Percentiles rank a stretch among this genome's conserved stretches.
Conservation (phyloP, 176 grass and related monocot genomes). For the Eleusine indica region DNA sequence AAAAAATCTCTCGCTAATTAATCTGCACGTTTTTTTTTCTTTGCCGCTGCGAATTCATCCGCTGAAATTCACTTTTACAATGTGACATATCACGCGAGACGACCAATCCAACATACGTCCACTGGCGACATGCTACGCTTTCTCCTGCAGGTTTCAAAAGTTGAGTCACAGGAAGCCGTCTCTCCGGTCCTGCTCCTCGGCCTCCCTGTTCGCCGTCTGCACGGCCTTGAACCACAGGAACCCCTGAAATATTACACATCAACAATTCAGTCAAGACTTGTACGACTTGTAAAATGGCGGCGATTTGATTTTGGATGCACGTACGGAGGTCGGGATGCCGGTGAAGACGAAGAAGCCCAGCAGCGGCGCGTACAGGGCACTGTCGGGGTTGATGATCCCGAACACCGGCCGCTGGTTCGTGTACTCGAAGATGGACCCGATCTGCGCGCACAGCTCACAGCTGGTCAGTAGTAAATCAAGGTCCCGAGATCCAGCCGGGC, state of each 20-base stretch:
- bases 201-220: slow-evolving; percentile 75
- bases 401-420: slow-evolving; percentile 79
- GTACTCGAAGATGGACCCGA: slow-evolving; percentile 97
- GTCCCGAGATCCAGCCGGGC: not conserved
- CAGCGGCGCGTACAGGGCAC: slow-evolving; percentile 75
- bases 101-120: not conserved
- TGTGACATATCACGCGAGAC: not conserved
- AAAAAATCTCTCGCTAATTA: not conserved
- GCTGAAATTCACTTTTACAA: not conserved
- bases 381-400: slow-evolving; percentile 76
- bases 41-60: not conserved
- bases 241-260: slow-evolving; percentile 37
- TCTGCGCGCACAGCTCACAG: slow-evolving; percentile 30
- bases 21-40: not conserved
- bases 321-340: slow-evolving; percentile 89
- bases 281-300: not conserved
- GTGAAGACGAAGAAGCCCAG: slow-evolving; percentile 96
- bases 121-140: too few species aligned
- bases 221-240: slow-evolving; percentile 93
- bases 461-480: not conserved
- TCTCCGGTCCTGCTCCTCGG: slow-evolving; percentile 80
- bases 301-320: not conserved
- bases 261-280: not conserved
- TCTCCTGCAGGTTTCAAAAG: not conserved
- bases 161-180: slow-evolving; percentile 58